Evolutionary conservation across 129 eudicot species (phyloP), one percentile per base, ranked within the genome.

Genomic region (Kitagawia praeruptora): DNA sequence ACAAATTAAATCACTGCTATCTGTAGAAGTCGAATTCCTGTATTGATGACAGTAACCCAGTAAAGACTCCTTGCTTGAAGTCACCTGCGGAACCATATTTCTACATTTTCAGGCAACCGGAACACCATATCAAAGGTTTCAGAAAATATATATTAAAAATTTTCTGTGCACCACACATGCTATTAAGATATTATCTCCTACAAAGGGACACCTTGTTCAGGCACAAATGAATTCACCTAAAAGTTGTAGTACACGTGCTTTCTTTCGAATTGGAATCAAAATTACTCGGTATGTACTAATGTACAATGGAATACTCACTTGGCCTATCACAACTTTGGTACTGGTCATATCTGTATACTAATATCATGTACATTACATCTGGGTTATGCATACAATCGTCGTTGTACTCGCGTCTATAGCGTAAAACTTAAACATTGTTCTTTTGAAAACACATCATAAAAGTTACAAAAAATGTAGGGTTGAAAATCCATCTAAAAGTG

Each of bases 11-110:
- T 80, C 80, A 49, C 76, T 63, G 69, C 66, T 73, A 41, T 54
- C 78, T 44, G 80, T 80, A 75, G 81, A 83, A 80, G 76, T 74
- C 46, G 89, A 40, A 37, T 87, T 88, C 79, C 79, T 88, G 79
- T 88, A 92, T 78, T 86, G 85, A 78, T 72, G 46, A 71, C 93
- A 87, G 83, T 86, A 85, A 74, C 87, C 86, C 83, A 87, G 44
- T 67, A 94, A 78, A 77, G 89, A 88, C 75, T 88, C 93, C 75
- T 21, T 84, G 86, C 83, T 82, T 38, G 89, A 83, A 82, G 89
- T 83, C 84, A 82, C 87, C 98, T 94, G 87, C 83, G 80, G 69
- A 67, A 79, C 39, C 79, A 74, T 39, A 34, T 39, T 51, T 53
- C 39, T 75, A 8, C 66, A 41, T 51, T 58, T 58, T 58, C 11